These are phyloP conservation scores for Turnera subulata DNA, from an alignment of 345 rosid species.

Conservation along the genomic window DNA sequence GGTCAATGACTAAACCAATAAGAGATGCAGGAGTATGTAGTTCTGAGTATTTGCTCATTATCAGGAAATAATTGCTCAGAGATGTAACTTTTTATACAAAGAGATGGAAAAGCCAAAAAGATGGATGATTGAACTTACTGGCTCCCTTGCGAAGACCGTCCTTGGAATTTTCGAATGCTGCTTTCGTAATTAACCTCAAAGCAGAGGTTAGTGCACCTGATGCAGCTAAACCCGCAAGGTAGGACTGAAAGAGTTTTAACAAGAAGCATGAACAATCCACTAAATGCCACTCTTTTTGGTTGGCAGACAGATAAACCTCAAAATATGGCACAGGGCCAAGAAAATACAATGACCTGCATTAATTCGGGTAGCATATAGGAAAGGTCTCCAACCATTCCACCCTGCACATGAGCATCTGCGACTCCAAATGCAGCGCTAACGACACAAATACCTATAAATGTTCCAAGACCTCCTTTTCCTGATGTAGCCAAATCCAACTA, in stretches of 20 bases:
- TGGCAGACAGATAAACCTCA: background rate
- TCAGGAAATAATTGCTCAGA: background rate
- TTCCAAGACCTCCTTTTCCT: conserved; percentile 69
- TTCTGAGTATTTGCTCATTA: no score
- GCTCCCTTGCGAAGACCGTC: conserved; percentile 84
- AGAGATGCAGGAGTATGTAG: no score
- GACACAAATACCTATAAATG: conserved; percentile 61
- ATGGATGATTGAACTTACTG: conserved; percentile 35
- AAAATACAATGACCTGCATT: conserved; percentile 47
- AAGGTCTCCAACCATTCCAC: conserved; percentile 89
- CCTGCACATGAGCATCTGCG: conserved; percentile 85
- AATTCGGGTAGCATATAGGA: conserved; percentile 65
- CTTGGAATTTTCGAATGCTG: conserved; percentile 54
- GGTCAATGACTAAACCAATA: background rate
- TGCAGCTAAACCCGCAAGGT: conserved; percentile 62
- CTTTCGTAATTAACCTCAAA: conserved; percentile 67
- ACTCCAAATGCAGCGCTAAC: conserved; percentile 62
- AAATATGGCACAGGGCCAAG: conserved; percentile 3
- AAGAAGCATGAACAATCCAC: background rate
- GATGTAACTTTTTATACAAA: no score
- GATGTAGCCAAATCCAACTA: conserved; percentile 79
- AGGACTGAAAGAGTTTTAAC: conserved; percentile 36
- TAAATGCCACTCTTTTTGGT: background rate
- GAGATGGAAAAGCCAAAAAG: no score
- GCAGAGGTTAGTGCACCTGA: conserved; percentile 71